Conservation (phyloP, 2,329 filamentous ascomycete species). For the Ophiostoma fasciatum region DNA sequence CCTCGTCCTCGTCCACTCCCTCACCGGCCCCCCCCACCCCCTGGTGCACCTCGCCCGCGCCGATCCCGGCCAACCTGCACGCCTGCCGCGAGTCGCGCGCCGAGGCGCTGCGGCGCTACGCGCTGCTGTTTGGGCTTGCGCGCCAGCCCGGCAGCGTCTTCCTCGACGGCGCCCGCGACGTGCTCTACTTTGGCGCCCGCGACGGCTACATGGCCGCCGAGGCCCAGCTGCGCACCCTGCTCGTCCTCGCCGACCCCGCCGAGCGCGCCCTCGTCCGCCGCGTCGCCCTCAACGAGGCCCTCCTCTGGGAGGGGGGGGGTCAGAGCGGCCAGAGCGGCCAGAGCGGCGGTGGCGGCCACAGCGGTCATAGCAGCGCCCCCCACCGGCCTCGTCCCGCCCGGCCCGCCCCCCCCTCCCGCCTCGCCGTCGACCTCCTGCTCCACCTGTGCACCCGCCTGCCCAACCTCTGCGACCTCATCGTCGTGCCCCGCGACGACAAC, state of each 20-base stretch:
- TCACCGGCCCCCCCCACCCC: background rate
- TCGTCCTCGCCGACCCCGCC: conserved; percentile 25
- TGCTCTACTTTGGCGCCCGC: conserved; percentile 32
- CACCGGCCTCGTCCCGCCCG: background rate
- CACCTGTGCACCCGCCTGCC: conserved; percentile 25
- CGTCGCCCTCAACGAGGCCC: conserved; percentile 29
- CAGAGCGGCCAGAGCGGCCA: background rate
- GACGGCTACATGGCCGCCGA: conserved; percentile 30
- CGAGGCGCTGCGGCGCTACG: conserved; percentile 27
- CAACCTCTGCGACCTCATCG: conserved; percentile 25
- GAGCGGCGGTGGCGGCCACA: no score
- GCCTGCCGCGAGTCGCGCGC: conserved; percentile 30
- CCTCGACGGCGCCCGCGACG: conserved; percentile 26
- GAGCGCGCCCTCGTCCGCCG: conserved; percentile 27
- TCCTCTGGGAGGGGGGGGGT: conserved; percentile 17
- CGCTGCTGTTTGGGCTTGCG: conserved; percentile 26
- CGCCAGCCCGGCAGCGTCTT: conserved; percentile 26
- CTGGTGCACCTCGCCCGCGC: conserved; percentile 27
- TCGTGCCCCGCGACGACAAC: conserved; percentile 28
- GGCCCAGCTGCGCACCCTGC: conserved; percentile 29
- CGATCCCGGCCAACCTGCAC: conserved; percentile 29
- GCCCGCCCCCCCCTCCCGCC: conserved; percentile 19
- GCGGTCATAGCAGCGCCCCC: background rate
- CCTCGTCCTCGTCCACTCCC: background rate
- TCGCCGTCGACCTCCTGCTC: conserved; percentile 25